phyloP scores from a whole-genome alignment of 192 early-diverging fungal genomes.

The Irineochytrium annulatum region DNA sequence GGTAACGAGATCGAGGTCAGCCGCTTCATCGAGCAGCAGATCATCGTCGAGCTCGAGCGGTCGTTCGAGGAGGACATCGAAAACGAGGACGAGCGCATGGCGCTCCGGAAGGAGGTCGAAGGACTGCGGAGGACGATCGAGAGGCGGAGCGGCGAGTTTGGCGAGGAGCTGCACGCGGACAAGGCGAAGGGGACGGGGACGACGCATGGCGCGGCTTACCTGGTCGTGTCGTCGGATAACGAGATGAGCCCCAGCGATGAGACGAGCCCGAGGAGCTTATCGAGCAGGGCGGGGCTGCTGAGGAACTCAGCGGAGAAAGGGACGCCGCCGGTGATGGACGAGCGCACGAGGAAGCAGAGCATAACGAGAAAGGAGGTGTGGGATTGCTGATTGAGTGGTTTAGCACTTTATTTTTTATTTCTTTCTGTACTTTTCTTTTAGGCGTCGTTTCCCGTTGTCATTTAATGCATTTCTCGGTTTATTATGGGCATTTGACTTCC shows the following conservation, averaged over 20 bases:
- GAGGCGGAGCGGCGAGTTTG: not conserved
- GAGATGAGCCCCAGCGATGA: not conserved
- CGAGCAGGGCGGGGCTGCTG: not conserved
- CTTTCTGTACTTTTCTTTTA: too few species aligned
- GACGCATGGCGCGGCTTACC: not conserved
- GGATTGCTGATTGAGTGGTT: too few species aligned
- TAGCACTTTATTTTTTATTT: too few species aligned
- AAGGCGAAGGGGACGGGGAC: not conserved
- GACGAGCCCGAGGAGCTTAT: not conserved
- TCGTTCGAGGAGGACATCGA: constrained; percentile 17
- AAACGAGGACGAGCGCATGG: constrained; percentile 16
- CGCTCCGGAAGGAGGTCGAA: constrained; percentile 22
- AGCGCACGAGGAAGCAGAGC: not conserved
- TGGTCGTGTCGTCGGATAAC: not conserved
- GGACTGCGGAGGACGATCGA: constrained; percentile 11
- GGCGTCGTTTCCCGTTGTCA: too few species aligned
- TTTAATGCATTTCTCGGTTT: too few species aligned
- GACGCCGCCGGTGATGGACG: not conserved
- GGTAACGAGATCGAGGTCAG: constrained; percentile 32
- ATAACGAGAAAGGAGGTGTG: not conserved
- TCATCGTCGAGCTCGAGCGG: constrained; percentile 28
- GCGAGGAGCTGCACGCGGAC: not conserved
- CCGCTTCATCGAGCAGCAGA: constrained; percentile 18
- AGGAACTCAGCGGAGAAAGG: not conserved
- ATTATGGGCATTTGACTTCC: too few species aligned